Percentiles rank a stretch among this genome's conserved stretches.
phyloP scores from a whole-genome alignment of 345 rosid genomes.

The Gossypium australe region DNA sequence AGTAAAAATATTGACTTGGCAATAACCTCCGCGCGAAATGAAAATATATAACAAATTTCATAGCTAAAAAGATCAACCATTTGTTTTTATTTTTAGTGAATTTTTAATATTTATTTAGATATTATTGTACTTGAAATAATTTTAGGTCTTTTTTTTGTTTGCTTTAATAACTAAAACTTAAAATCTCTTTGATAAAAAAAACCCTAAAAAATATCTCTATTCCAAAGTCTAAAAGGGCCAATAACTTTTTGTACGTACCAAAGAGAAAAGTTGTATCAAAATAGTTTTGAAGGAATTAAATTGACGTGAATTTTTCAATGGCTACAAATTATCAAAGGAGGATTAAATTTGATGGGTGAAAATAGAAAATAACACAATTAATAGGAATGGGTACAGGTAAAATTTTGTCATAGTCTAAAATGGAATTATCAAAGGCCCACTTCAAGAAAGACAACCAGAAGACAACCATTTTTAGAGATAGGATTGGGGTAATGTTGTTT shows the following conservation, averaged over 20 bases:
- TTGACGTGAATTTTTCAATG: not conserved
- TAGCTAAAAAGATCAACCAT: too few relatives aligned
- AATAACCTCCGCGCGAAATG: too few relatives aligned
- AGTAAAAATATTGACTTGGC: too few relatives aligned
- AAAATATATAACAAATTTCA: too few relatives aligned
- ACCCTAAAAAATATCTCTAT: too few relatives aligned
- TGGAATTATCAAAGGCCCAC: constrained; percentile 14
- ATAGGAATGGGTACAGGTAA: constrained; percentile 8
- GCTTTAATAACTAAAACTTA: not conserved
- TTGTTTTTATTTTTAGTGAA: too few relatives aligned
- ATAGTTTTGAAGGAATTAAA: not conserved
- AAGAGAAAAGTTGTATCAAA: not conserved
- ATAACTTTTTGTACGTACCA: too few relatives aligned
- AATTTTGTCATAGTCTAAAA: not conserved
- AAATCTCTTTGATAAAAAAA: not conserved
- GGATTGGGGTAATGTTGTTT: constrained; percentile 20
- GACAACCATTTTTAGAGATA: constrained; percentile 26
- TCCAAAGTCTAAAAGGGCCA: too few relatives aligned
- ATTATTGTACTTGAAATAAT: too few relatives aligned
- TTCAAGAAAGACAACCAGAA: constrained; percentile 31
- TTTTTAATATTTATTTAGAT: too few relatives aligned
- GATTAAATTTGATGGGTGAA: not conserved
- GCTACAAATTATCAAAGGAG: not conserved
- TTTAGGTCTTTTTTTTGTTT: too few relatives aligned
- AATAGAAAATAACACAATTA: not conserved